Base-by-base conservation (phyloP, 805 yeast genomes). In the Kluyveromyces dobzhanskii region DNA sequence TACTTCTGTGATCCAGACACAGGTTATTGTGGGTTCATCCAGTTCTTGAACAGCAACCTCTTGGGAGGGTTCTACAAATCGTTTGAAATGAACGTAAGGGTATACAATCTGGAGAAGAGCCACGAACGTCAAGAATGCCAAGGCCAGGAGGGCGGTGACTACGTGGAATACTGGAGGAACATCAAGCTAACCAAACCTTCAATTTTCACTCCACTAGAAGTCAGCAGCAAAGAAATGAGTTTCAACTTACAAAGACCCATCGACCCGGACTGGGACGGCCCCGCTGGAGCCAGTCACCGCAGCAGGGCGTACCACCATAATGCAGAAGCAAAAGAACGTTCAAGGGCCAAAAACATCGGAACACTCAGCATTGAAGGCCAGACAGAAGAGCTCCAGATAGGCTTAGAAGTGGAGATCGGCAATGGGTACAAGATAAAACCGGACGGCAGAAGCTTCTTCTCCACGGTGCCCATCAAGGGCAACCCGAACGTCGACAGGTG, bases 361-460 rank as follows among this genome's bases (percentile, higher is more conserved):
- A 13, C 16, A 11, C n/a, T 30, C 6, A 30, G 18, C n/a, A 14
- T 30, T n/a, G 21, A 30, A 17, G 32, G 21, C 7, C 18, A 30
- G 8, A 17, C 21, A 5, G 35, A 32, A n/a, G 37, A 43, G 17
- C 29, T 57, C 25, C 40, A 43, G 13, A 38, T 53, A 17, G 44
- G 51, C 34, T 38, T 57, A 13, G 32, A 37, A 17, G 49, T 50
- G 7, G 43, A 46, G 32, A 41, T 57, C 12, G 49, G 44, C 26
- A 44, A 43, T n/a, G 90, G 94, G 23, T 78, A 85, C 54, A 78
- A 80, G 58, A 78, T 85, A 47, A 88, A 92, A 48, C 70, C 75
- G 31, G 80, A 84, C 54, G 95, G 95, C 41, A 64, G 73, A 37
- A 78, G 88, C 30, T 67, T 66, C 45, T 85, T 81, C 57, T 69